A percentile compares a stretch with the other conserved stretches of the same genome.
Conservation (phyloP, 495 filamentous ascomycete species). For the Hyaloscypha variabilis region DNA sequence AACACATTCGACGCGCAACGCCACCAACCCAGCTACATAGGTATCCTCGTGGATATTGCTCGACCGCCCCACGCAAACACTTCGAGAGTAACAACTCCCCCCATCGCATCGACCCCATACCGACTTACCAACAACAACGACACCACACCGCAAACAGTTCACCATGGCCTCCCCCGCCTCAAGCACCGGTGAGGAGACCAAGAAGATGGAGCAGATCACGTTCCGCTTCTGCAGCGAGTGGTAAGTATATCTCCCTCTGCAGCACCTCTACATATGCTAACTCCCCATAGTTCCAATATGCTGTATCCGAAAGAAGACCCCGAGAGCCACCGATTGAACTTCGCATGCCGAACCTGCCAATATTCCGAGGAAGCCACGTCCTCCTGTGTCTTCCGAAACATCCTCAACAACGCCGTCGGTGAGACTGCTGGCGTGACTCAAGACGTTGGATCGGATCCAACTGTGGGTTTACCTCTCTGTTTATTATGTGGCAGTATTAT, state of each 20-base stretch:
- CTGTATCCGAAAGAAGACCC: slow-evolving; percentile 94
- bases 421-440: slow-evolving; percentile 97
- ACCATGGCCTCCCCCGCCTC: slow-evolving; percentile 64
- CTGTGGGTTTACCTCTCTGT: slow-evolving; percentile 71
- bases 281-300: slow-evolving; percentile 77
- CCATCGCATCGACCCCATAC: background rate
- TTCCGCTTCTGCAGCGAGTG: slow-evolving; percentile 98
- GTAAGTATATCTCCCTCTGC: slow-evolving; percentile 41
- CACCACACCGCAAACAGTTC: background rate
- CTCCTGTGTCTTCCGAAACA: slow-evolving; percentile 89
- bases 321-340: slow-evolving; percentile 51
- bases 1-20: background rate
- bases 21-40: background rate
- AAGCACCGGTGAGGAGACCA: slow-evolving; percentile 53
- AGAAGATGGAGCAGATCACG: slow-evolving; percentile 77
- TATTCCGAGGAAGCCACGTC: slow-evolving; percentile 83
- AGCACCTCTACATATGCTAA: background rate
- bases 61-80: background rate
- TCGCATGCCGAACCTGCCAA: slow-evolving; percentile 85
- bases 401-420: slow-evolving; percentile 83
- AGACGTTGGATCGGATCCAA: slow-evolving; percentile 95
- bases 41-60: background rate
- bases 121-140: background rate
- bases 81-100: background rate
- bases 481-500: slow-evolving; percentile 31